These are phyloP conservation scores for Symbiodinium pilosum DNA, from an alignment of 73 alveolate genomes.

Conservation along the genomic window DNA sequence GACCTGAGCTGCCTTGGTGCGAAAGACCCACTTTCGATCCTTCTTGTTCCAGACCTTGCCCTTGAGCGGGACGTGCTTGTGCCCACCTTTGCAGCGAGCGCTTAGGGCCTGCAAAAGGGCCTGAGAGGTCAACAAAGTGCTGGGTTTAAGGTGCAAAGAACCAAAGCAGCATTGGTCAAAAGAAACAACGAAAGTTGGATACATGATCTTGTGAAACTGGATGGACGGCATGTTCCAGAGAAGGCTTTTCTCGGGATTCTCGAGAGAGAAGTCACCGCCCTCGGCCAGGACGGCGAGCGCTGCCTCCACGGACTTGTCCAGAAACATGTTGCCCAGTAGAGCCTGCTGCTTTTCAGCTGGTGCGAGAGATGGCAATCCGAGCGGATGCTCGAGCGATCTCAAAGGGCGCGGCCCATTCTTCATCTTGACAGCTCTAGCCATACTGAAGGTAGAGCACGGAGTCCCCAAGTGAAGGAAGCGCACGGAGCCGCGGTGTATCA, in stretches of 20 bases:
- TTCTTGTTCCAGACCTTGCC: not conserved
- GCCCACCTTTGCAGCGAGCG: not conserved
- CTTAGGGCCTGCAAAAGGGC: not conserved
- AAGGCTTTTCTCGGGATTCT: not conserved
- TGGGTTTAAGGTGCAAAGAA: not conserved
- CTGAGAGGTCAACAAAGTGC: not conserved
- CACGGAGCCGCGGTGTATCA: too few species aligned
- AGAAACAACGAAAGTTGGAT: not conserved
- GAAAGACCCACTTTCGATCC: not conserved
- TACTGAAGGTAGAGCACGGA: slow-evolving; percentile 37
- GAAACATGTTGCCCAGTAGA: not conserved
- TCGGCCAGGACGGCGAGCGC: not conserved
- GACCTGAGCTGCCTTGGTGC: not conserved
- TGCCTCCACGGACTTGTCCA: not conserved
- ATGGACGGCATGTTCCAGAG: not conserved
- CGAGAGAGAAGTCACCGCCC: slow-evolving; percentile 1
- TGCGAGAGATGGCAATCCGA: not conserved
- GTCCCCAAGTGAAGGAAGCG: slow-evolving; percentile 23
- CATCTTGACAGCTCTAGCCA: not conserved
- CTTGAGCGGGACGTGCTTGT: not conserved
- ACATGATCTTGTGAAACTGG: too few species aligned
- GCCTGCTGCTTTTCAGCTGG: not conserved
- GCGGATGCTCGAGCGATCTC: not conserved
- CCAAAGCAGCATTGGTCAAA: slow-evolving; percentile 73
- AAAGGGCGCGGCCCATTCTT: slow-evolving; percentile 52